Evolutionary conservation across 2,329 filamentous ascomycete genomes (phyloP), one percentile per base, ranked within the genome.

Genomic region (Mycosphaerella arachidis): DNA sequence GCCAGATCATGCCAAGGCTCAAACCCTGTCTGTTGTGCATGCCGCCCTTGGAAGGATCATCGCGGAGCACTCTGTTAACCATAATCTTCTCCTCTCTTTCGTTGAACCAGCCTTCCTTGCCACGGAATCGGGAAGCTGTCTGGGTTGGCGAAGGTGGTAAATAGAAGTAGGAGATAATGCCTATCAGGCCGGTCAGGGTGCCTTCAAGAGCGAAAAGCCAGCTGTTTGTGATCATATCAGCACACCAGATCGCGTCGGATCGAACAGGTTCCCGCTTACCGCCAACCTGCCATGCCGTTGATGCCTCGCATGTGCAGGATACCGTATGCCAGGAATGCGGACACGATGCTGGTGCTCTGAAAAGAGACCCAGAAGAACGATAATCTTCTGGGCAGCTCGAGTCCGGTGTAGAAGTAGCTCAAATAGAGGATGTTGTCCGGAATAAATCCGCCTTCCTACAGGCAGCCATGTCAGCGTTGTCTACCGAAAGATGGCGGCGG

Each of bases 401-500:
- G 80, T 0, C 84, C 84, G 50, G 84, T 91, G 75, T 91, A 92
- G 52, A 63, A 92, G 72, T 92, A 92, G 4, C 84, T 86, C 6
- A 91, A 77, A 73, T 87, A 91, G 0, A 89, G 76, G 13, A 89
- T 82, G n/a, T 61, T 56, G 37, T 63, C 55, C 51, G 79, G 79
- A 1, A 85, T 69, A 35, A 84, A 87, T 0, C 77, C 77, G 66
- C 74, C 75, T 60, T 76, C 77, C 40, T 43, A n/a, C 13, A 7
- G 7, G 40, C 8, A 7, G n/a, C 18, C n/a, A 4, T 43, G n/a
- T 43, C 18, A 43, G 40, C 40, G n/a, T 16, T 8, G 18, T 43
- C 7, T 18, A 1, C 40, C n/a, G 40, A 16, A 18, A 43, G n/a
- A 43, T 7, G 7, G 18, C 13, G 13, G 40, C 13, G n/a, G 13